Evolutionary conservation across 768 basidiomycete species (phyloP).

Genomic region (Rhodosporidiobolus sp.): DNA sequence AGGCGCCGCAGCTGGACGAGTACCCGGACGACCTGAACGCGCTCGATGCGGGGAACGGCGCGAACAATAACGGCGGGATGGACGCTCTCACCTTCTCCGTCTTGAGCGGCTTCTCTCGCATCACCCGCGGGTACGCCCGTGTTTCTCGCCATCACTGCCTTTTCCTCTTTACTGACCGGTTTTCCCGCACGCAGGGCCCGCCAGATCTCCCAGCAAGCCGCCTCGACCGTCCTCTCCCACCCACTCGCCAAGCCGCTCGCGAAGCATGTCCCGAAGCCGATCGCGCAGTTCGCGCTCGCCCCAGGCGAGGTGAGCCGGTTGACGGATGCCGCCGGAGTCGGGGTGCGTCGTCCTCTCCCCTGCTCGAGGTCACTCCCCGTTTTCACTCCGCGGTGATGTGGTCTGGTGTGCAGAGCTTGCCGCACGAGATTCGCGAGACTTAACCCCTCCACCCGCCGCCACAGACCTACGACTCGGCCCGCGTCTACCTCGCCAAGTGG

Average conservation of each 20-base stretch:
- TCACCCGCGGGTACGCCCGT: conserved; percentile 61
- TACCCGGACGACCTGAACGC: conserved; percentile 35
- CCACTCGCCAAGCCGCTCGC: conserved; percentile 93
- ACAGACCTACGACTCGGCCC: conserved; percentile 84
- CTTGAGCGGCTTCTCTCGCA: conserved; percentile 88
- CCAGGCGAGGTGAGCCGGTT: conserved; percentile 61
- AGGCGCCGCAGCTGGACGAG: conserved; percentile 5
- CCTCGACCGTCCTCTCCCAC: conserved; percentile 90
- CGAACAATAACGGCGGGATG: conserved; percentile 26
- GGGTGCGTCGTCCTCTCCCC: conserved; percentile 46
- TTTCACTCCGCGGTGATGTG: too few relatives aligned
- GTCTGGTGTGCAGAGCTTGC: too few relatives aligned
- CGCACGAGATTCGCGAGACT: too few relatives aligned
- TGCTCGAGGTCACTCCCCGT: background rate
- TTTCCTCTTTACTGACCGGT: background rate
- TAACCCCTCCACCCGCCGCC: background rate
- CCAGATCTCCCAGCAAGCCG: conserved; percentile 74
- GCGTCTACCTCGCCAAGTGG: conserved; percentile 95
- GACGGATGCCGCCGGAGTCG: conserved; percentile 81
- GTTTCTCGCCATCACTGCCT: background rate
- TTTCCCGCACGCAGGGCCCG: background rate
- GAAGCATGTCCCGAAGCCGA: conserved; percentile 92
- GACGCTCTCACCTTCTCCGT: conserved; percentile 52
- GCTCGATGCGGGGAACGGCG: background rate
- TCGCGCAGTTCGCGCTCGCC: conserved; percentile 80